A percentile compares a stretch with the other conserved stretches of the same genome.
Evolutionary conservation across 768 basidiomycete genomes (phyloP).

Genomic region (Xerocomus spinulosus): DNA sequence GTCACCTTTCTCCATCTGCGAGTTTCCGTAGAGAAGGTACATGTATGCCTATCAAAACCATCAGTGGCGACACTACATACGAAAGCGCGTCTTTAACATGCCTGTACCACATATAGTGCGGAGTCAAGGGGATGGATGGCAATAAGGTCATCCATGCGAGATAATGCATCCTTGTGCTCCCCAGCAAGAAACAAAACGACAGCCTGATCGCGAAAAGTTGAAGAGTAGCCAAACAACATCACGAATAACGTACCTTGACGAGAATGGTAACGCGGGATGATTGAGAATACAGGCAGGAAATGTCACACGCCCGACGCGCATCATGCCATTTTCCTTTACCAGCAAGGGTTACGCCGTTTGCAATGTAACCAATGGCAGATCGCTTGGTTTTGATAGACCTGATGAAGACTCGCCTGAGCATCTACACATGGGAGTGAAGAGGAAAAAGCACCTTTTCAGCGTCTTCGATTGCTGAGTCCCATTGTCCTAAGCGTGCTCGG

Average conservation of each 20-base stretch:
- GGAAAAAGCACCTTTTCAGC: background rate
- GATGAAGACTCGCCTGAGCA: background rate
- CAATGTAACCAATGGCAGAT: background rate
- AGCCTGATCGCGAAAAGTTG: background rate
- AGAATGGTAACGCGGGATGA: background rate
- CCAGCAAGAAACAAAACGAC: no score
- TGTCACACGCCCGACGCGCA: background rate
- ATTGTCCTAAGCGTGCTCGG: background rate
- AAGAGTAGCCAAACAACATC: background rate
- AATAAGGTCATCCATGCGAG: background rate
- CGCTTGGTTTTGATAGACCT: background rate
- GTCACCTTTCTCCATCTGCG: background rate
- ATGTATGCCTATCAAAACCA: background rate
- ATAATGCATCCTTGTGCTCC: background rate
- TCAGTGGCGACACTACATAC: background rate
- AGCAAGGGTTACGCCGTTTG: no score
- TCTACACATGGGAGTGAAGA: background rate
- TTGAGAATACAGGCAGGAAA: background rate
- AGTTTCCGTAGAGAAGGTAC: no score
- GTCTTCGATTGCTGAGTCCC: background rate
- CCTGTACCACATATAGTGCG: background rate
- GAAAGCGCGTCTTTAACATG: background rate
- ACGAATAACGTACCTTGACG: background rate
- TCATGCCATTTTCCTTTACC: background rate
- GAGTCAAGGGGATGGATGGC: background rate